phyloP scores from a whole-genome alignment of 78 protist genomes.

The Isochrysis galbana region DNA sequence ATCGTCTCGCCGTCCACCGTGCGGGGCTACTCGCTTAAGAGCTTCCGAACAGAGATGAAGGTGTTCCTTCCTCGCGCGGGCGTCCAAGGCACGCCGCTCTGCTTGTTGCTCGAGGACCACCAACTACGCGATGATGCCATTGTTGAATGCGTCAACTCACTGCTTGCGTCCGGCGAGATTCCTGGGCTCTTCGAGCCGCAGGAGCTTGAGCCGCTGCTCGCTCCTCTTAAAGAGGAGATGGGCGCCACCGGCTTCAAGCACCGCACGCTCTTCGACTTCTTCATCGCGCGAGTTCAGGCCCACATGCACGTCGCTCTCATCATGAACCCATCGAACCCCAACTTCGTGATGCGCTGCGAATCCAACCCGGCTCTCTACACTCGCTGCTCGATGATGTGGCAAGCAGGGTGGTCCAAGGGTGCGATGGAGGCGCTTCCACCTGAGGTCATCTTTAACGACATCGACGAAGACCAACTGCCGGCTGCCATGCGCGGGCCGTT shows the following conservation, averaged over 20 bases:
- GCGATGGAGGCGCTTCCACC: slow-evolving; percentile 34
- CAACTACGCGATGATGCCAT: slow-evolving; percentile 52
- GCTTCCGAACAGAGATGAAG: slow-evolving; percentile 66
- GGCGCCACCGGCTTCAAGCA: slow-evolving; percentile 33
- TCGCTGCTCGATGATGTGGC: slow-evolving; percentile 62
- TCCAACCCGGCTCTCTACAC: slow-evolving; percentile 85
- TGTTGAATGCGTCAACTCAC: slow-evolving; percentile 74
- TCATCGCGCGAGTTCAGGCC: slow-evolving; percentile 49
- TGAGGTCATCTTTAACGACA: too few relatives aligned
- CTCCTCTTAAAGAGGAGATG: slow-evolving; percentile 58
- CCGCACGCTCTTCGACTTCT: slow-evolving; percentile 53
- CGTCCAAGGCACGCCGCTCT: slow-evolving; percentile 49
- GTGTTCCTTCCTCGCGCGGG: slow-evolving; percentile 55
- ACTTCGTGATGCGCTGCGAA: slow-evolving; percentile 59
- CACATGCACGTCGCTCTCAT: slow-evolving; percentile 69
- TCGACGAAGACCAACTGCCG: neutral
- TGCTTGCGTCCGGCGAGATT: slow-evolving; percentile 80
- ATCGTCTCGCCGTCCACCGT: slow-evolving; percentile 47
- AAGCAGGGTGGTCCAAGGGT: slow-evolving; percentile 49
- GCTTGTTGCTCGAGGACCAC: slow-evolving; percentile 77
- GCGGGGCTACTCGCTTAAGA: slow-evolving; percentile 49
- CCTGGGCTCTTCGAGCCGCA: slow-evolving; percentile 82
- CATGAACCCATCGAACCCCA: slow-evolving; percentile 62
- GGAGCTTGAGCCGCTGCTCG: slow-evolving; percentile 75
- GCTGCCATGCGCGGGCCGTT: neutral